phyloP scores from a whole-genome alignment of 139 green algal species.

The Mesostigma viride region DNA sequence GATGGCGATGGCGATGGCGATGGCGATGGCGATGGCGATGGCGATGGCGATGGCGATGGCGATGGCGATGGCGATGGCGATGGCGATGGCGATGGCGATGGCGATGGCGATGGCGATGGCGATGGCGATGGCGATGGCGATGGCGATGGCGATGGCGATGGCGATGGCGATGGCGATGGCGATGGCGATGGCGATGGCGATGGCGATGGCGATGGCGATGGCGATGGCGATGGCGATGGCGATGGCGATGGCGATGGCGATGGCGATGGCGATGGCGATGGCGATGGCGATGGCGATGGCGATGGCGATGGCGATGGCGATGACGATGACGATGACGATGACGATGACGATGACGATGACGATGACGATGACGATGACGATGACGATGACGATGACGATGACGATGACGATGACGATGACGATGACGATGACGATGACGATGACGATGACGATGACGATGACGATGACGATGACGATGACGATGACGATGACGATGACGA shows the following conservation, averaged over 20 bases:
- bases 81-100: too few relatives aligned
- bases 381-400: background rate
- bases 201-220: background rate
- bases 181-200: too few relatives aligned
- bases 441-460: slow-evolving; percentile 8
- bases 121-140: too few relatives aligned
- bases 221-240: slow-evolving; percentile 4
- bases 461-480: background rate
- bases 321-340: slow-evolving; percentile 9
- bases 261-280: slow-evolving; percentile 5
- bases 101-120: too few relatives aligned
- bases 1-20: too few relatives aligned
- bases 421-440: slow-evolving; percentile 7
- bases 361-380: slow-evolving; percentile 2
- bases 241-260: slow-evolving; percentile 8
- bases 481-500: background rate
- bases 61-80: too few relatives aligned
- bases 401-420: slow-evolving; percentile 3
- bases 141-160: too few relatives aligned
- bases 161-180: too few relatives aligned
- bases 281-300: background rate
- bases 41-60: too few relatives aligned
- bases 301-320: slow-evolving; percentile 8
- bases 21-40: too few relatives aligned
- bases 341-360: background rate